Conservation (phyloP, 192 early-diverging fungal genomes). For the Coemansia nantahalensis region DNA sequence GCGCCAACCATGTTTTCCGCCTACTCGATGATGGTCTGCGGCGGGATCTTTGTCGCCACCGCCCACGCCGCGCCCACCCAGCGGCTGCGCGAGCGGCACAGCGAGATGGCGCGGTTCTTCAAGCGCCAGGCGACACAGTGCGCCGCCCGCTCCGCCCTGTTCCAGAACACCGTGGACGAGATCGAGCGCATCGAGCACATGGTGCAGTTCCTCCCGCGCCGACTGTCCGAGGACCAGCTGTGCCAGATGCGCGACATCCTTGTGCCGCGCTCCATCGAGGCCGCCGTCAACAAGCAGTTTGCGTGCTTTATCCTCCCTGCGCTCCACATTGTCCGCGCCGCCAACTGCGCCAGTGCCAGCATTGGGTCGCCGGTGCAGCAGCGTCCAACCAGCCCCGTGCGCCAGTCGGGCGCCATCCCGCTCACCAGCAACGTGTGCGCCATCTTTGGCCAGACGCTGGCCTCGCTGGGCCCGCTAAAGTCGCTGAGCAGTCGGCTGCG, state of each 20-base stretch:
- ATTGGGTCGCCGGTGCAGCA: no score
- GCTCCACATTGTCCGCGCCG: constrained; percentile 1
- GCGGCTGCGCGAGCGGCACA: constrained; percentile 10
- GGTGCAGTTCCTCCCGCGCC: constrained; percentile 32
- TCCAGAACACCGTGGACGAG: constrained; percentile 17
- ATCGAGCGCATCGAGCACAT: constrained; percentile 32
- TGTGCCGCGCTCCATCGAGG: constrained; percentile 30
- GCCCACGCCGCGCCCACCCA: constrained; percentile 29
- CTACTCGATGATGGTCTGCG: constrained; percentile 32
- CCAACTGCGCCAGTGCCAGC: not conserved
- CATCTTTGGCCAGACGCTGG: constrained; percentile 22
- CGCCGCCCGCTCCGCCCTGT: constrained; percentile 20
- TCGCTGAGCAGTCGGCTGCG: not conserved
- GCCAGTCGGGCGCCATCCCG: constrained; percentile 18
- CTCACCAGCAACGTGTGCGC: constrained; percentile 36
- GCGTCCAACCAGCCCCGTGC: no score
- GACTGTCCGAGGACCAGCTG: constrained; percentile 15
- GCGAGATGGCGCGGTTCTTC: constrained; percentile 1
- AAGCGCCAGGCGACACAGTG: not conserved
- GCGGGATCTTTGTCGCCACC: constrained; percentile 40
- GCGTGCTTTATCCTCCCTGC: constrained; percentile 17
- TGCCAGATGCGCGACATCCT: constrained; percentile 18
- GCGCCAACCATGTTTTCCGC: constrained; percentile 45
- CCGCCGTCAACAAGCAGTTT: constrained; percentile 24
- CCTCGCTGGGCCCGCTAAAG: not conserved